phyloP scores from a whole-genome alignment of 108 stramenopile species.

The Skeletonema menzelii region DNA sequence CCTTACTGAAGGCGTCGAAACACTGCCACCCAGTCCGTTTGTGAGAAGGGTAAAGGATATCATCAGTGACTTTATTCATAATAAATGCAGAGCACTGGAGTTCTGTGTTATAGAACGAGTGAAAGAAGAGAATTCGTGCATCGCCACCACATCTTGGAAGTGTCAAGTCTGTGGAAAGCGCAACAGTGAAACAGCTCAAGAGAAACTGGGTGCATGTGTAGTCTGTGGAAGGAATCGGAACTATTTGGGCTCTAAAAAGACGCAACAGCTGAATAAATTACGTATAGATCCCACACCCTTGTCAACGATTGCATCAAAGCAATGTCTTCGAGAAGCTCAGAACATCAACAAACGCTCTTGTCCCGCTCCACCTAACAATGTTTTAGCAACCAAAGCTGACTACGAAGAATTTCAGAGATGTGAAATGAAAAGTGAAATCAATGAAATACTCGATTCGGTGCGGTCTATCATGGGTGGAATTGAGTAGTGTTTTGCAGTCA shows the following conservation, averaged over 20 bases:
- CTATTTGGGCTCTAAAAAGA: slow-evolving; percentile 5
- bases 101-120: slow-evolving; percentile 8
- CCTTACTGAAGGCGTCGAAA: not conserved
- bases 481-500: not conserved
- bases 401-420: slow-evolving; percentile 11
- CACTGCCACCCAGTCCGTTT: slow-evolving; percentile 12
- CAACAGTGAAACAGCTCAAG: slow-evolving; percentile 6
- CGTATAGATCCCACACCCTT: slow-evolving; percentile 19
- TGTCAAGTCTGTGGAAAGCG: slow-evolving; percentile 21
- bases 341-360: not conserved
- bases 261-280: slow-evolving; percentile 1
- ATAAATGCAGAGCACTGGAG: slow-evolving; percentile 18
- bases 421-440: slow-evolving; percentile 19
- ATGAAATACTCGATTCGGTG: slow-evolving; percentile 7
- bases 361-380: not conserved
- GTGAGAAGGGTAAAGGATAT: slow-evolving; percentile 10
- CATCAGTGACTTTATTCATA: slow-evolving; percentile 11
- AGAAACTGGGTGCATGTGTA: slow-evolving; percentile 2
- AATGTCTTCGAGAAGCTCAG: not conserved
- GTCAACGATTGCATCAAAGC: slow-evolving; percentile 11
- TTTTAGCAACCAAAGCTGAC: slow-evolving; percentile 6
- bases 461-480: not conserved
- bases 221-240: slow-evolving; percentile 9
- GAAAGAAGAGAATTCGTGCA: not conserved
- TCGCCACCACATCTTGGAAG: slow-evolving; percentile 1